Evolutionary conservation across 78 protist species (phyloP).

Genomic region (Tieghemostelium lacteum): DNA sequence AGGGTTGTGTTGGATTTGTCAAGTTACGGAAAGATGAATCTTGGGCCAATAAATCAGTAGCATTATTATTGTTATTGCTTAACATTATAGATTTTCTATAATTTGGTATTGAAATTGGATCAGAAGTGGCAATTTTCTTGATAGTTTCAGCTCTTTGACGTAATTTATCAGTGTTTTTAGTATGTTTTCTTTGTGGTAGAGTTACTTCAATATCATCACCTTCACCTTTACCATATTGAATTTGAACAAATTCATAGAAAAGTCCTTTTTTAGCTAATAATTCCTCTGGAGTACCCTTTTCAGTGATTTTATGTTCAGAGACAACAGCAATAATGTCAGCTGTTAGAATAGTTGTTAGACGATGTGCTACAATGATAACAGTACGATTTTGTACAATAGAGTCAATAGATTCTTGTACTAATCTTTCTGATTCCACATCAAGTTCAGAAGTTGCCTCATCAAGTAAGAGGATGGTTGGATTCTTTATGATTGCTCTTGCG

Average conservation of each 20-base stretch:
- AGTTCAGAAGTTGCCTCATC: slow-evolving; percentile 97
- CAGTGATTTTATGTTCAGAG: slow-evolving; percentile 70
- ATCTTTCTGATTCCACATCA: slow-evolving; percentile 89
- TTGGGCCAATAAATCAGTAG: background rate
- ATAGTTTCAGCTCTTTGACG: slow-evolving; percentile 46
- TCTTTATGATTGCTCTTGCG: slow-evolving; percentile 83
- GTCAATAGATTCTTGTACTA: slow-evolving; percentile 89
- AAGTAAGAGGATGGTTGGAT: slow-evolving; percentile 90
- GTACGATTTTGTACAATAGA: slow-evolving; percentile 40
- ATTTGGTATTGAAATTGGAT: too few species aligned
- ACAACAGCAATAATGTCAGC: slow-evolving; percentile 86
- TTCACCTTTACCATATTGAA: slow-evolving; percentile 49
- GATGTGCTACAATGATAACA: slow-evolving; percentile 93
- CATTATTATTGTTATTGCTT: background rate
- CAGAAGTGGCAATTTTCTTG: background rate
- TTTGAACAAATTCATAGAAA: slow-evolving; percentile 61
- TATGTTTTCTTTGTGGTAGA: slow-evolving; percentile 1
- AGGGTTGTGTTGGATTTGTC: background rate
- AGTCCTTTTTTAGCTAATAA: slow-evolving; percentile 23
- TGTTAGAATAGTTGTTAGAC: slow-evolving; percentile 88
- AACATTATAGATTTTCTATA: too few species aligned
- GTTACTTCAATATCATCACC: slow-evolving; percentile 33
- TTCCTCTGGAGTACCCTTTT: slow-evolving; percentile 82
- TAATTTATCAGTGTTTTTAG: background rate
- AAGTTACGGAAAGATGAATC: background rate